Evolutionary conservation across 2,329 filamentous ascomycete genomes (phyloP).

Genomic region (Cladosporium austrohemisphaericum): DNA sequence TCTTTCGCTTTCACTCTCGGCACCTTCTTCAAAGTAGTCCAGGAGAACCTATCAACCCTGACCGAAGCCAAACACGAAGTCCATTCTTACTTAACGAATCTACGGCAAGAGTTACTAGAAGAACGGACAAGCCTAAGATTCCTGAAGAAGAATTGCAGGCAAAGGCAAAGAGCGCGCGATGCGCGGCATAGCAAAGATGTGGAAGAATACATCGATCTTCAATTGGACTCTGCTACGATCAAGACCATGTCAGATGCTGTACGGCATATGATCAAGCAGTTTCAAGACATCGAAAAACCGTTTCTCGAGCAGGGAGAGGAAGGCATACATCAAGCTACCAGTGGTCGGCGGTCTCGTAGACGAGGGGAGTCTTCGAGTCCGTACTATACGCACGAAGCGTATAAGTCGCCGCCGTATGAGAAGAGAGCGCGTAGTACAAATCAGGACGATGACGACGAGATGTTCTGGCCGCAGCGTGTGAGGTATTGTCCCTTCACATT

Average conservation of each 20-base stretch:
- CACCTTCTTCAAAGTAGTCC: conserved; percentile 42
- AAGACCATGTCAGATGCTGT: conserved; percentile 36
- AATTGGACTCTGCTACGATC: conserved; percentile 35
- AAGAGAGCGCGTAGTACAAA: conserved; percentile 19
- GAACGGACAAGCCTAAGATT: conserved; percentile 36
- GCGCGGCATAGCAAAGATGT: conserved; percentile 21
- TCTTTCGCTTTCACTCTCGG: conserved; percentile 42
- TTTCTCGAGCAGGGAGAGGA: conserved; percentile 33
- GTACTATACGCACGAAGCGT: conserved; percentile 28
- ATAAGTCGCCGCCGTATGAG: conserved; percentile 30
- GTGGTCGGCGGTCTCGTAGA: conserved; percentile 20
- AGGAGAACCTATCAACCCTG: conserved; percentile 39
- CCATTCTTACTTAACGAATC: conserved; percentile 37
- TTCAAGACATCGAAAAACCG: conserved; percentile 36
- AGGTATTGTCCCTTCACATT: conserved; percentile 36
- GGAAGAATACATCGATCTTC: conserved; percentile 18
- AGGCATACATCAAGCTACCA: conserved; percentile 22
- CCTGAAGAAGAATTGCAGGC: conserved; percentile 20
- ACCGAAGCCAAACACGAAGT: conserved; percentile 37
- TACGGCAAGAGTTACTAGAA: conserved; percentile 41
- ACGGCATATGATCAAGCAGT: conserved; percentile 35
- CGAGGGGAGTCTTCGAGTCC: conserved; percentile 22
- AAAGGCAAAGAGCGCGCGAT: conserved; percentile 17
- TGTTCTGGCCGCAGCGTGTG: conserved; percentile 28
- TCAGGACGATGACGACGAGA: conserved; percentile 31